These are phyloP conservation scores for Venturia pyrina DNA, from an alignment of 2,329 filamentous ascomycete genomes.

Conservation along the genomic window DNA sequence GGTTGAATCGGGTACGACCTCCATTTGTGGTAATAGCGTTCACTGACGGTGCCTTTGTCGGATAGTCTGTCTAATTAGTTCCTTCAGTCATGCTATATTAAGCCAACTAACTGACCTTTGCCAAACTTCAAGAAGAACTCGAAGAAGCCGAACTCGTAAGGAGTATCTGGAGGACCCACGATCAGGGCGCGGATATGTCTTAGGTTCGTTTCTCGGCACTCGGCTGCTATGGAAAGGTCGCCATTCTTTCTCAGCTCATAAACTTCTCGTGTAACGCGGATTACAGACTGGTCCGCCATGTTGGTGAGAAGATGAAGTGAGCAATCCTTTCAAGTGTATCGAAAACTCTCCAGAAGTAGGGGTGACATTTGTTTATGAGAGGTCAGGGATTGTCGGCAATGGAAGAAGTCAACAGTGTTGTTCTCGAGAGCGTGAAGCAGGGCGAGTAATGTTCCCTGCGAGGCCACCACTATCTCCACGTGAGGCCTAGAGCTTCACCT, in stretches of 20 bases:
- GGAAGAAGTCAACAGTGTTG: background rate
- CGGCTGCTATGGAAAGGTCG: conserved; percentile 81
- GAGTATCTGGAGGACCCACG: conserved; percentile 84
- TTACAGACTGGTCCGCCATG: conserved; percentile 62
- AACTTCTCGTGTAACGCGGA: conserved; percentile 83
- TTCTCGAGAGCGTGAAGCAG: background rate
- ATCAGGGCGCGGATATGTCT: conserved; percentile 80
- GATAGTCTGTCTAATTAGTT: conserved; percentile 54
- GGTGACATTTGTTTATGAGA: background rate
- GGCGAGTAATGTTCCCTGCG: background rate
- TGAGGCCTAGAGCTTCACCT: background rate
- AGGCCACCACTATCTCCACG: background rate
- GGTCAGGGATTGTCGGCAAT: background rate
- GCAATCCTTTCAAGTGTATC: background rate
- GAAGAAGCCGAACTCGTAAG: conserved; percentile 96
- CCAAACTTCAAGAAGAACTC: conserved; percentile 77
- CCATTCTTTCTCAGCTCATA: conserved; percentile 72
- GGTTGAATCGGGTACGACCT: conserved; percentile 86
- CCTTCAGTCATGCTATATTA: no score
- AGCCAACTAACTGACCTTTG: conserved; percentile 20
- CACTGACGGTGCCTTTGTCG: conserved; percentile 51
- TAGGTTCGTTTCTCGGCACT: conserved; percentile 79
- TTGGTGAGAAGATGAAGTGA: background rate
- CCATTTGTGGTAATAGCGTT: conserved; percentile 74
- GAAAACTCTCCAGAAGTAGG: background rate